Evolutionary conservation across 306 rosid species (phyloP), one percentile per base, ranked within the genome.

Genomic region (Adenanthera pavonina): DNA sequence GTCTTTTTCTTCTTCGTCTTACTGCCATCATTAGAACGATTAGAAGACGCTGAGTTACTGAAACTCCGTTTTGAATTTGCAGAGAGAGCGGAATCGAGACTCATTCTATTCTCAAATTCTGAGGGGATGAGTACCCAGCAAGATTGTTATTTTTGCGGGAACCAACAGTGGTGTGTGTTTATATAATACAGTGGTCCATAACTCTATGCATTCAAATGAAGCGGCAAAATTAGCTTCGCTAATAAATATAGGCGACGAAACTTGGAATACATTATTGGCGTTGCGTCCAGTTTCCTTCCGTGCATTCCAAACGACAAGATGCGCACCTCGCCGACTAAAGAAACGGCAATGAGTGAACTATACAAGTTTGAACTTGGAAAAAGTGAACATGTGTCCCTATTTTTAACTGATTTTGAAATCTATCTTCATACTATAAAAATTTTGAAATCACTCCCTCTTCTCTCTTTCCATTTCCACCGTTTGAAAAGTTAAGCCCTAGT

Each of bases 71-170:
- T 92, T 25, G 92, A 80, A 68, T 66, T 88, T 48, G 69, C 91
- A 14, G 98, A 89, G 78, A 86, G 94, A 83, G 88, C 78, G n/a
- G 92, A 85, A 38, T 86, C 87, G 53, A 69, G 66, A 78, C 89
- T 94, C 97, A 92, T 92, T 5, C 0, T 76, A 16, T 17, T 30
- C 48, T 49, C 49, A n/a, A 46, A 12, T 61, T 61, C 41, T 33
- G 3, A 33, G 68, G 41, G 8, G 71, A 82, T 38, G 84, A 60
- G 72, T 59, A 79, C 41, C 1, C 36, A 49, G 72, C 78, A 86
- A 79, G 78, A 36, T 46, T 72, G 4, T 8, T 57, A 33, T 33
- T n/a, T 20, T 14, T 25, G 46, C 74, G 53, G 52, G 53, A 68
- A 68, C 47, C 35, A 11, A 19, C 12, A 57, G 19, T 1, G 9